Evolutionary conservation across 2,329 filamentous ascomycete species (phyloP), one percentile per base, ranked within the genome.

Genomic region (Orbilia oligospora): DNA sequence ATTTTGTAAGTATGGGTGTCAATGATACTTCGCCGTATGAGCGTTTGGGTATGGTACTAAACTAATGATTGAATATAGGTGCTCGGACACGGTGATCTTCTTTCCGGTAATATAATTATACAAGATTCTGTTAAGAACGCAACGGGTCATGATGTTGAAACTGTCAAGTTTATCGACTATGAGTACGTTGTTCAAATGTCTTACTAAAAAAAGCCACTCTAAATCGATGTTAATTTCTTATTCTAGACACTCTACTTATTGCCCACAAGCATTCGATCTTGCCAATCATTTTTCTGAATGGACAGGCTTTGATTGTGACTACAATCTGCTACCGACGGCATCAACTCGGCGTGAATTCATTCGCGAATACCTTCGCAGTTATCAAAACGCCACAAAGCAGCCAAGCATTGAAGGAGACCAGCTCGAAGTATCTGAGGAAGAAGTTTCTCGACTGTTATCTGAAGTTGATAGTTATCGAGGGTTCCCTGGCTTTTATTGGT

Each of bases 201-300:
- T 6, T 30, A 30, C 27, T 30, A 3, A 6, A 6, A 6, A 30
- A 30, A 3, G 10, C 36, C 36, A 9, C 20, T 20, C 18, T 14
- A 24, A 14, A 24, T 8, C 12, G 12, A 49, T 22, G 5, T n/a
- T 3, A 18, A 38, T 10, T 56, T 22, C 20, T 22, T 36, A 63
- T 36, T 33, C 5, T 33, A 69, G 65, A 84, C 98, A 98, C 85
- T 93, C 94, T 16, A 94, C 93, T 2, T 94, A 95, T 1, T 95
- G 94, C 0, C 94, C 95, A 0, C 94, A 94, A 4, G 94, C 94
- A 1, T 98, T 98, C 85, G 95, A 98, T 84, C 90, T 98, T 81
- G 91, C 94, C 65, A 98, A 98, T 85, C 95, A 98, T 87, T 97
- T 98, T 84, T 94, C 95, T 55, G 95, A 98, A 86, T 98, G 95